These are phyloP conservation scores for Torulaspora indica DNA, from an alignment of 805 yeast species.

Conservation along the genomic window DNA sequence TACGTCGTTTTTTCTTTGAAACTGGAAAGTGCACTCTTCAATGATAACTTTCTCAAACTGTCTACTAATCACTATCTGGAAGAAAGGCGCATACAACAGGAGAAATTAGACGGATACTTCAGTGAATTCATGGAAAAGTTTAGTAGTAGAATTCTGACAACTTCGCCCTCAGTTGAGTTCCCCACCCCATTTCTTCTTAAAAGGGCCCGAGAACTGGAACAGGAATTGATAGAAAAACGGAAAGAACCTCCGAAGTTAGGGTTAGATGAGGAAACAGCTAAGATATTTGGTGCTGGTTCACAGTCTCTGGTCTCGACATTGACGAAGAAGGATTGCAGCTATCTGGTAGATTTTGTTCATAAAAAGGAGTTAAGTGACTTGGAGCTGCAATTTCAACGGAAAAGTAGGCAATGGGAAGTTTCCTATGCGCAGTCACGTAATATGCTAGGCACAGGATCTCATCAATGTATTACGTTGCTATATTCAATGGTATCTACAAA, in stretches of 20 bases:
- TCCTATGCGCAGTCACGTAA: slow-evolving; percentile 48
- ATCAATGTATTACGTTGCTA: slow-evolving; percentile 72
- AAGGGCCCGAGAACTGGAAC: slow-evolving; percentile 52
- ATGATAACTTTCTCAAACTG: slow-evolving; percentile 60
- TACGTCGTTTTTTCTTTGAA: slow-evolving; percentile 73
- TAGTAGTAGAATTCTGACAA: slow-evolving; percentile 56
- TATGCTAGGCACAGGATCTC: slow-evolving; percentile 63
- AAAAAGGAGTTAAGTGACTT: slow-evolving; percentile 33
- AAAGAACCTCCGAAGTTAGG: slow-evolving; percentile 19
- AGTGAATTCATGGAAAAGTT: slow-evolving; percentile 40
- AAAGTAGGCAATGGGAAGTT: slow-evolving; percentile 63
- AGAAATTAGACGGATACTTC: slow-evolving; percentile 32
- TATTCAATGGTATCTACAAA: slow-evolving; percentile 79
- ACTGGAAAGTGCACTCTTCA: slow-evolving; percentile 69
- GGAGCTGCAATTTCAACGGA: slow-evolving; percentile 32
- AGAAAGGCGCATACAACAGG: slow-evolving; percentile 17
- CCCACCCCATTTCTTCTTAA: slow-evolving; percentile 60
- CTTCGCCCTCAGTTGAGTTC: slow-evolving; percentile 80
- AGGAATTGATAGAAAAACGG: slow-evolving; percentile 30
- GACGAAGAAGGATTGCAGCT: slow-evolving; percentile 33
- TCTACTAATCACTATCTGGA: slow-evolving; percentile 39
- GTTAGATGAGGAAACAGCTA: slow-evolving; percentile 8
- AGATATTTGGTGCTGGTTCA: slow-evolving; percentile 15
- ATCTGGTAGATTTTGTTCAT: slow-evolving; percentile 33
- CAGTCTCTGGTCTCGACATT: slow-evolving; percentile 30